Base-by-base conservation (phyloP, 768 basidiomycete genomes). In the Mycena epipterygia region DNA sequence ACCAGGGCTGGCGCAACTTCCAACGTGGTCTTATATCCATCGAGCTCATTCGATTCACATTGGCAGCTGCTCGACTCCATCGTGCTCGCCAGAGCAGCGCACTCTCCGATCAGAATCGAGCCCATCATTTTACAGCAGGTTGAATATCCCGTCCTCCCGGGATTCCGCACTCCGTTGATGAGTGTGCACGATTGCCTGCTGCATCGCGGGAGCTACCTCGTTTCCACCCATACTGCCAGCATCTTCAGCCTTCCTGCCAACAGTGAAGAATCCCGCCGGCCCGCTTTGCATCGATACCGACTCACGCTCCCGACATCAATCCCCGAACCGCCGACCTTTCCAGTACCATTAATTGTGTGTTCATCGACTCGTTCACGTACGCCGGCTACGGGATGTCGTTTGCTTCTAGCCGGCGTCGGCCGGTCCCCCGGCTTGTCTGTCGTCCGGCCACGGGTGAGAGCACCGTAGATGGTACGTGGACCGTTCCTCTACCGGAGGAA, bases 261-360 rank as follows among this genome's bases (percentile, higher is more conserved):
- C 33, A 21, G 23, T 21, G 42, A 33, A 37, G 35, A 23, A 37
- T 37, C 25, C 16, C 55, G 44, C 25, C 33, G 3, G 52, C 64
- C 64, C n/a, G 42, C 64, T 29, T 13, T 66, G 13, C 64, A 66
- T 49, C 64, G 55, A 66, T 66, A 37, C 19, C 42, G 64, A n/a
- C 64, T 66, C 32, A 66, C 64, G 1, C 55, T 66, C 32, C 55
- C 64, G 8, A 46, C 51, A 5, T 29, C 62, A 37, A 55, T 32
- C 19, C 16, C 32, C 33, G 53, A 21, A 42, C 35, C 25, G 56
- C 39, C 39, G 56, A 41, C 56, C 16, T 58, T 30, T 39, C 29
- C 41, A 39, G 52, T 13, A 29, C 63, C 29, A 30, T 42, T 25
- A 33, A 58, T 25, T 58, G 37, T 42, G 56, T n/a, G n/a, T n/a